Conservation (phyloP, 2,329 filamentous ascomycete species). For the Ophiostoma angusticollis region DNA sequence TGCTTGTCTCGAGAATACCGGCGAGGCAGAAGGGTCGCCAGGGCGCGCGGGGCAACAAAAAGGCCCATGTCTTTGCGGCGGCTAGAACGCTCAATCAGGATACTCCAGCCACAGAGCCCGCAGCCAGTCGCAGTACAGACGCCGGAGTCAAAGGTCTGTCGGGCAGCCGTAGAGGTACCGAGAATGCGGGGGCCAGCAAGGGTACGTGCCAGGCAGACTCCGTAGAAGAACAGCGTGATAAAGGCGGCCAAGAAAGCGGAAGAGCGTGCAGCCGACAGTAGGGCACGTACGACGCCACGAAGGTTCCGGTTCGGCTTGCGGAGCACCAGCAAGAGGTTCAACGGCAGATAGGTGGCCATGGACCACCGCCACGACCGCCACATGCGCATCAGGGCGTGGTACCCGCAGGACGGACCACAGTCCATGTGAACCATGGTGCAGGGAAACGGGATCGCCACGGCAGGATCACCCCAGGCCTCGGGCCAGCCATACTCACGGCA, state of each 20-base stretch:
- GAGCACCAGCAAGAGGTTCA: constrained; percentile 55
- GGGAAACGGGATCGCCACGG: constrained; percentile 56
- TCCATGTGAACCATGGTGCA: constrained; percentile 81
- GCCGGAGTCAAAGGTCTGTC: constrained; percentile 45
- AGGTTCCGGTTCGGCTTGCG: constrained; percentile 23
- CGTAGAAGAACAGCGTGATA: constrained; percentile 72
- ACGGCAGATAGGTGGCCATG: constrained; percentile 62
- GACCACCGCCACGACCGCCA: constrained; percentile 58
- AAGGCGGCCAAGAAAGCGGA: constrained; percentile 69
- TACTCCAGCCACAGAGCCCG: constrained; percentile 67
- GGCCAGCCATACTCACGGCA: constrained; percentile 60
- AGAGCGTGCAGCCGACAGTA: constrained; percentile 37
- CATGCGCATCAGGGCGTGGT: constrained; percentile 58
- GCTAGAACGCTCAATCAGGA: constrained; percentile 54
- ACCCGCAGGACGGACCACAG: constrained; percentile 58
- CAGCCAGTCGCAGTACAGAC: constrained; percentile 62
- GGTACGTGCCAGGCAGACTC: constrained; percentile 65
- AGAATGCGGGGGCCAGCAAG: constrained; percentile 58
- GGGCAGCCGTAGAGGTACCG: constrained; percentile 32
- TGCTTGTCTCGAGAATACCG: constrained; percentile 49
- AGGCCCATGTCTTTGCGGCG: constrained; percentile 63
- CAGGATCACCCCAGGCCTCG: constrained; percentile 59
- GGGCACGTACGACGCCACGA: constrained; percentile 28
- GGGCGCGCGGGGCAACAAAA: constrained; percentile 68
- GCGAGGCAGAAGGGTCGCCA: constrained; percentile 61